phyloP scores from a whole-genome alignment of 768 basidiomycete genomes.

The Hypholoma sublateritium region DNA sequence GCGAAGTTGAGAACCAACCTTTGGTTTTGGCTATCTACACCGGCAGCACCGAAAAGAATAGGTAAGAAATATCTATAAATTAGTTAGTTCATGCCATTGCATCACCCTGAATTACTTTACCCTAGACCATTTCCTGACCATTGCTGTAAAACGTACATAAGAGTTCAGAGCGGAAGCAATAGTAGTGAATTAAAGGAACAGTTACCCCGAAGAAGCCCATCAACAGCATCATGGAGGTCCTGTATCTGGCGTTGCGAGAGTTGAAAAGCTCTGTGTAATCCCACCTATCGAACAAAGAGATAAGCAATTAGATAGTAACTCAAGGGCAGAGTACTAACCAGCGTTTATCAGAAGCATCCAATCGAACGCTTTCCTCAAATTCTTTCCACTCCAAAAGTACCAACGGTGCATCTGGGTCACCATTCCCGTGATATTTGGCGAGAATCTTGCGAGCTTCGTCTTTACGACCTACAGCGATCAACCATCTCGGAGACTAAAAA shows the following conservation, averaged over 20 bases:
- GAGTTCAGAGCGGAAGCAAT: no score
- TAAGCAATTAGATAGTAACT: no score
- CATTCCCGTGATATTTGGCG: slow-evolving; percentile 53
- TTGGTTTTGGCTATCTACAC: slow-evolving; percentile 37
- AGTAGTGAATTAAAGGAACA: no score
- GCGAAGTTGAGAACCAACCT: slow-evolving; percentile 41
- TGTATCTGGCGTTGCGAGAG: no score
- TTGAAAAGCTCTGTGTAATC: no score
- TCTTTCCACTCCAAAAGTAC: slow-evolving; percentile 53
- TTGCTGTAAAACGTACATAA: no score
- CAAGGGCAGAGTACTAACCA: slow-evolving; percentile 35
- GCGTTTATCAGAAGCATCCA: slow-evolving; percentile 55
- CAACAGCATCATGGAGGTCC: no score
- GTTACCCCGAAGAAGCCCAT: no score
- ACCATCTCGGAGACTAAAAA: slow-evolving; percentile 51
- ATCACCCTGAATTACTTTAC: no score
- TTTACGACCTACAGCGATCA: slow-evolving; percentile 46
- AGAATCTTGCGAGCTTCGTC: slow-evolving; percentile 49
- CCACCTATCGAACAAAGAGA: no score
- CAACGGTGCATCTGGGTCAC: slow-evolving; percentile 46
- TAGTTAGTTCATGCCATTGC: no score
- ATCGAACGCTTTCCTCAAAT: slow-evolving; percentile 46
- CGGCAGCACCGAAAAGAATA: slow-evolving; percentile 39
- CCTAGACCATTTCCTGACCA: no score
- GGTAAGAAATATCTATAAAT: slow-evolving; percentile 6